Base-by-base conservation (phyloP, 306 rosid species). In the Sechiopsis laciniata region DNA sequence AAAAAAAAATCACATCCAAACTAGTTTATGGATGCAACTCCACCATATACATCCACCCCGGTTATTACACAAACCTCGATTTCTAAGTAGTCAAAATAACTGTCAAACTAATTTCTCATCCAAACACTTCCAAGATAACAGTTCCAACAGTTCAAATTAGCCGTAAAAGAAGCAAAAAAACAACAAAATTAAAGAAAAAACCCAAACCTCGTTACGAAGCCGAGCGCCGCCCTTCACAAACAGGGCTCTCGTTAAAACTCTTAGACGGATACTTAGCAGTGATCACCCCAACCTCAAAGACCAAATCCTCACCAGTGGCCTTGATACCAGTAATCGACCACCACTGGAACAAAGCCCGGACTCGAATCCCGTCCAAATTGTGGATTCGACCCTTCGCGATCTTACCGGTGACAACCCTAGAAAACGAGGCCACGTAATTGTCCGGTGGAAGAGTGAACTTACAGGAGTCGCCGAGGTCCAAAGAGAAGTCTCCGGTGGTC, bases 291-390 rank as follows among this genome's bases (percentile, higher is more conserved):
- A 91, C 97, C 79, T 94, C 99, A 60, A 94, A 94, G 37, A 94
- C 96, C 83, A 91, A 75, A 67, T 94, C 86, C 5, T 94, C 99
- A 52, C 85, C 96, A 74, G 81, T 79, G 60, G 98, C 81, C 55
- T 87, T 83, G 26, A 94, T 94, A 35, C 96, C 98, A 40, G 97
- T 90, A 74, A 94, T 89, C 26, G 97, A 87, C 98, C 97, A 91
- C 98, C 97, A 94, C 88, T 72, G 73, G 80, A 89, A 94, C 53
- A 94, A 66, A 6, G 96, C 97, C 19, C 95, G 75, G 60, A 94
- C 98, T 51, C 90, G 81, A 57, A 94, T 94, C 5, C 98, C 98
- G 14, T 91, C 76, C 29, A 94, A 82, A 80, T 83, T 80, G 11
- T 88, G 91, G 10, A 94, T 94, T 21, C 65, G 61, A 1, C 95